Percentiles rank a stretch among this genome's conserved stretches.
phyloP scores from a whole-genome alignment of 2,329 filamentous ascomycete species.

The Sphaerulina vaccinii region DNA sequence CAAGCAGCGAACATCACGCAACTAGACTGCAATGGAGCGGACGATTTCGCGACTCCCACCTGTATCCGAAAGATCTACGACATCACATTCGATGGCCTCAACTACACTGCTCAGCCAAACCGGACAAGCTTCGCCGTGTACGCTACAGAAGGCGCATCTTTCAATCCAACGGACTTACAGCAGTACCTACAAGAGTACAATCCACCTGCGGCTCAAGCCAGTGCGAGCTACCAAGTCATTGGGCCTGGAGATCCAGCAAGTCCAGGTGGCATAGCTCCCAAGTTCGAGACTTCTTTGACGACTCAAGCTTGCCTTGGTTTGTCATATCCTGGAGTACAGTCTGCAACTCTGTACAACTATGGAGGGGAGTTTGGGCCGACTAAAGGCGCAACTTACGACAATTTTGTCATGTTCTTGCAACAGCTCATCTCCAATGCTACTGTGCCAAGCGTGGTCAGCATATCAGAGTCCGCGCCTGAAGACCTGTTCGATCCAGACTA shows the following conservation, averaged over 20 bases:
- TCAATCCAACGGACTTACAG: conserved; percentile 22
- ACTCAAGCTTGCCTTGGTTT: conserved; percentile 27
- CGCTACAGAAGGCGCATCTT: conserved; percentile 29
- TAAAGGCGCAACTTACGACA: conserved; percentile 24
- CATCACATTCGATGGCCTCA: conserved; percentile 21
- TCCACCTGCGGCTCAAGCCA: conserved; percentile 23
- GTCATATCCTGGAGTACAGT: conserved; percentile 21
- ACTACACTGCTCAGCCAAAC: conserved; percentile 25
- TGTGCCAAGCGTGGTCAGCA: conserved; percentile 26
- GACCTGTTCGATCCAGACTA: conserved; percentile 44
- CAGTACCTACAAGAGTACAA: conserved; percentile 26
- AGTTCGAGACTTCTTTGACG: conserved; percentile 28
- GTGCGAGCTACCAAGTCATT: conserved; percentile 19
- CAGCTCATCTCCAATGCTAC: conserved; percentile 28
- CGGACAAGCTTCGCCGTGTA: conserved; percentile 30
- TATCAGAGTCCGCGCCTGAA: conserved; percentile 27
- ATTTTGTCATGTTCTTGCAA: conserved; percentile 29
- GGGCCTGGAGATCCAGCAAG: conserved; percentile 23
- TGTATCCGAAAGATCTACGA: conserved; percentile 28
- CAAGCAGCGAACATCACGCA: not conserved
- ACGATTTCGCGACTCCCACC: conserved; percentile 21
- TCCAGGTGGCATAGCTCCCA: conserved; percentile 20
- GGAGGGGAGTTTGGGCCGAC: conserved; percentile 30
- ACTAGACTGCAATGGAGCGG: conserved; percentile 16
- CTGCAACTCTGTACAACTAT: conserved; percentile 27